These are phyloP conservation scores for Saccharomycopsis sp. DNA, from an alignment of 805 yeast species.

Conservation along the genomic window DNA sequence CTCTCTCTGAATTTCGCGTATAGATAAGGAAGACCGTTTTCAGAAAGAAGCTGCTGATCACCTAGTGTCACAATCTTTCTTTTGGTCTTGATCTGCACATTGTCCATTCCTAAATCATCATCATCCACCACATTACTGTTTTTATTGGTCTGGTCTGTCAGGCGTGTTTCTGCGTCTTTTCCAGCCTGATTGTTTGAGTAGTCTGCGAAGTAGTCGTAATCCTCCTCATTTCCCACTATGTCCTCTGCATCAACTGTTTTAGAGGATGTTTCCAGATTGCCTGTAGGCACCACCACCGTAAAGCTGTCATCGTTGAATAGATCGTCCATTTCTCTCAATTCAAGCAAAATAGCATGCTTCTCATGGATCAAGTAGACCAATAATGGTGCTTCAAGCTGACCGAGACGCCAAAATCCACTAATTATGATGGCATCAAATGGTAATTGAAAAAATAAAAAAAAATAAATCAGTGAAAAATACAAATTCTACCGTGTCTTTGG, in stretches of 20 bases:
- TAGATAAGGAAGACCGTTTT: conserved; percentile 53
- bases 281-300: background rate
- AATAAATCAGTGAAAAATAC: no score
- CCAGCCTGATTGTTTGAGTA: background rate
- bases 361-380: no score
- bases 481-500: background rate
- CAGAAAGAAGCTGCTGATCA: conserved; percentile 42
- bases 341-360: no score
- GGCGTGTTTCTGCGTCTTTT: background rate
- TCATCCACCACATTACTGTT: conserved; percentile 3
- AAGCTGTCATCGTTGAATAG: background rate
- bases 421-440: no score
- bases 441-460: no score
- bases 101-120: conserved; percentile 16
- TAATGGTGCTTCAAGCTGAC: no score
- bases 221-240: background rate
- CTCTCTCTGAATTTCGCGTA: conserved; percentile 28
- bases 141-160: background rate
- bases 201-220: background rate
- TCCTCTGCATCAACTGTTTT: no score
- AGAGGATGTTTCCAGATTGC: background rate
- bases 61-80: conserved; percentile 40
- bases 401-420: no score
- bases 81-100: conserved; percentile 9
- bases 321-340: background rate